Percentiles rank a stretch among this genome's conserved stretches.
These are phyloP conservation scores for Hortaea sp. DNA, from an alignment of 2,329 filamentous ascomycete species.

Conservation along the genomic window DNA sequence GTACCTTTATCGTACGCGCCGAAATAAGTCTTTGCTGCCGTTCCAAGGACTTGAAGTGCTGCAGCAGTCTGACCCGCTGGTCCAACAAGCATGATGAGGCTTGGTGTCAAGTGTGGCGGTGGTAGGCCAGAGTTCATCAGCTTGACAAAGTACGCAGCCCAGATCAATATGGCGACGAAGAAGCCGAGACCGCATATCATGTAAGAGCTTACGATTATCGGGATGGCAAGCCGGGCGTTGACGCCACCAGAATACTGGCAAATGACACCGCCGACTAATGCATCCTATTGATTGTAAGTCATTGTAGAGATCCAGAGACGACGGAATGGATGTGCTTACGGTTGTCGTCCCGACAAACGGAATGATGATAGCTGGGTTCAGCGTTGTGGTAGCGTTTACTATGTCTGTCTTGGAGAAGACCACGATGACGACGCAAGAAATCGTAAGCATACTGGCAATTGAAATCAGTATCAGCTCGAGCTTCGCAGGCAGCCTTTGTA, in stretches of 20 bases:
- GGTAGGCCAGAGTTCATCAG: slow-evolving; percentile 9
- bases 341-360: slow-evolving; percentile 6
- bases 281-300: background rate
- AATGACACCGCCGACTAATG: slow-evolving; percentile 5
- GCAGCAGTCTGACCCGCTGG: slow-evolving; percentile 10
- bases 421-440: slow-evolving; percentile 4
- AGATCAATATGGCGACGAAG: slow-evolving; percentile 8
- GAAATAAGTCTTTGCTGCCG: slow-evolving; percentile 9
- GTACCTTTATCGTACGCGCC: slow-evolving; percentile 10
- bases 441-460: background rate
- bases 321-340: background rate
- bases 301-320: background rate
- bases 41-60: slow-evolving; percentile 8
- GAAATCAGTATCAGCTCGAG: no score
- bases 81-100: slow-evolving; percentile 10
- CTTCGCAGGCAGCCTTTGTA: no score
- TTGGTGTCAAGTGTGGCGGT: slow-evolving; percentile 3
- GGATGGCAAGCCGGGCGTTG: slow-evolving; percentile 8
- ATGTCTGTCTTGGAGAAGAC: slow-evolving; percentile 5
- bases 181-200: slow-evolving; percentile 10
- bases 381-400: background rate
- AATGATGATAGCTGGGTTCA: slow-evolving; percentile 7
- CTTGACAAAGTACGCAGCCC: slow-evolving; percentile 6
- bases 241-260: slow-evolving; percentile 4
- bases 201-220: slow-evolving; percentile 11